phyloP scores from a whole-genome alignment of 1,139 yeast genomes.

The Debaryomycetaceae sp. region DNA sequence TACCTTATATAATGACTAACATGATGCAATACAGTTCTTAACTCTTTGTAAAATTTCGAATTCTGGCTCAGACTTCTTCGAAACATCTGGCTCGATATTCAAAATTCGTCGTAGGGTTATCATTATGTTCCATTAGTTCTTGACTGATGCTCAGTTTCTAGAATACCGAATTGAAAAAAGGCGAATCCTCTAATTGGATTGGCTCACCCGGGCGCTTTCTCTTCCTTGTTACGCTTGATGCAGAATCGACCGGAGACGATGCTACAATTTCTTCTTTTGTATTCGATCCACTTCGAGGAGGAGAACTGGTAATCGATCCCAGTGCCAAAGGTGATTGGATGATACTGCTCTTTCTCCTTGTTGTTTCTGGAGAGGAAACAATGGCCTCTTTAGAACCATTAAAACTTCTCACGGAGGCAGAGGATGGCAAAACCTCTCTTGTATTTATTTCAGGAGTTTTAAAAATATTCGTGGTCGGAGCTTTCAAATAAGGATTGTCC shows the following conservation, averaged over 20 bases:
- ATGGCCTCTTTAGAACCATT: not conserved
- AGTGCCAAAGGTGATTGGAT: not conserved
- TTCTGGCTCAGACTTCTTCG: no score
- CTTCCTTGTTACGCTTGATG: conserved; percentile 3
- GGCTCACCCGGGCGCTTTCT: conserved; percentile 35
- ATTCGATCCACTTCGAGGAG: not conserved
- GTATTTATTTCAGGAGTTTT: not conserved
- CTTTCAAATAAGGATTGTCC: not conserved
- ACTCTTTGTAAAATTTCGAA: no score
- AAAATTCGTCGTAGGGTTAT: no score
- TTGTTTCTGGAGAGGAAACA: not conserved
- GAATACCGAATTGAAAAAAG: conserved; percentile 24
- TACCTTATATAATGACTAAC: no score
- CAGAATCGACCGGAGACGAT: not conserved
- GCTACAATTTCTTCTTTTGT: not conserved
- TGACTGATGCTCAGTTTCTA: conserved; percentile 1
- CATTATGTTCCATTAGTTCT: no score
- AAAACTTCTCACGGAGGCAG: not conserved
- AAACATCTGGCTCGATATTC: no score
- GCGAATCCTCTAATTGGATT: conserved; percentile 26
- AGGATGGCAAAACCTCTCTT: not conserved
- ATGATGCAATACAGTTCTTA: no score
- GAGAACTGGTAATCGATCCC: not conserved
- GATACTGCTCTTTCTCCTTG: not conserved
- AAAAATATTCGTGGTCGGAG: not conserved